Evolutionary conservation across 2,329 filamentous ascomycete genomes (phyloP), one percentile per base, ranked within the genome.

Genomic region (Aureobasidium sp.): DNA sequence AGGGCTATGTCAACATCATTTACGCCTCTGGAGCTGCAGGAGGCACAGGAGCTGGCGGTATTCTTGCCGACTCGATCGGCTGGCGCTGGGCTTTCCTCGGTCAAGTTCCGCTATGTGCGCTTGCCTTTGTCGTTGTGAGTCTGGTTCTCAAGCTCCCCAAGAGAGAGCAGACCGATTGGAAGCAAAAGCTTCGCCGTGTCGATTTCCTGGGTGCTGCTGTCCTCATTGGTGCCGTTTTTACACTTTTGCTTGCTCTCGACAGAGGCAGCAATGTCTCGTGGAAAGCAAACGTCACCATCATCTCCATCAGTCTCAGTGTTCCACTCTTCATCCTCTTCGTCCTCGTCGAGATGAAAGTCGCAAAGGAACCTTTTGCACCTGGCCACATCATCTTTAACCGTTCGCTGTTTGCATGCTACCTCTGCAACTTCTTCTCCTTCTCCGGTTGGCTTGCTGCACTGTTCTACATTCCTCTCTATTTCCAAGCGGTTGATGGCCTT

Each of bases 381-480:
- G 83, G 85, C 10, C 86, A 84, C 66, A 82, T 92, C 66, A 86
- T 92, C 64, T 84, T 90, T 67, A 80, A 87, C 68, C 78, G 79
- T 7, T 80, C 80, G 7, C 77, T 92, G 29, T 79, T 89, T 53
- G 83, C 87, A 2, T 84, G 82, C 69, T 91, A 87, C 66, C 72
- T 84, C 1, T 83, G 83, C 70, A 90, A 90, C 70, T 89, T 90
- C 74, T 90, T 89, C 71, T 79, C 81, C 55, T 81, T 87, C 57
- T 83, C 78, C 1, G 84, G 81, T 15, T 82, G 78, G 75, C 71
- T 85, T 49, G 80, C 82, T 0, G 74, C 80, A 1, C 65, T 88
- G 4, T 93, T 90, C 75, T 89, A 89, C 73, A 75, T 89, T n/a
- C 87, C 89, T 1, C 76, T 93, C 2, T 90, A 87, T 73, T 89